Evolutionary conservation across 2,329 filamentous ascomycete species (phyloP).

Genomic region (Ascochyta fabae): DNA sequence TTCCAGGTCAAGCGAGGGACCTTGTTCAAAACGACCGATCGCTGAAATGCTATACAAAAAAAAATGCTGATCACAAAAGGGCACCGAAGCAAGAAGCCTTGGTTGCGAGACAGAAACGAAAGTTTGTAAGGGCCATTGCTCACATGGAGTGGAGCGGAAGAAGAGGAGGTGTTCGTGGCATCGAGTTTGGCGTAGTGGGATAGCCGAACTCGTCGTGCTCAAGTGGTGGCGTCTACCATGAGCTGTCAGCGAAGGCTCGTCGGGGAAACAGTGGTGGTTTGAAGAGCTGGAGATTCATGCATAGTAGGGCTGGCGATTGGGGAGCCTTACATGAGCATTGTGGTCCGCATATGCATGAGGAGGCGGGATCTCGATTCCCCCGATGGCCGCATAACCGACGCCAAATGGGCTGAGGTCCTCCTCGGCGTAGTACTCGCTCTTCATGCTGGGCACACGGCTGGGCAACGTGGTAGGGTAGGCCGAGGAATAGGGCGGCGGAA

Average conservation of each 20-base stretch:
- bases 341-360: constrained; percentile 70
- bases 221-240: constrained; percentile 73
- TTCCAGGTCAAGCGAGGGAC: constrained; percentile 43
- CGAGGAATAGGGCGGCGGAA: constrained; percentile 57
- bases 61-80: constrained; percentile 32
- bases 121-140: constrained; percentile 3
- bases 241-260: constrained; percentile 47
- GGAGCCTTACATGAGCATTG: constrained; percentile 76
- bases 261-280: constrained; percentile 29
- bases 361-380: constrained; percentile 67
- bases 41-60: constrained; percentile 48
- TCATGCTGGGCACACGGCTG: constrained; percentile 66
- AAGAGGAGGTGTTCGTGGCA: constrained; percentile 70
- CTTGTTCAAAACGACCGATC: constrained; percentile 37
- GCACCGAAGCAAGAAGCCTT: constrained; percentile 27
- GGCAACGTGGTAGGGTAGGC: constrained; percentile 65
- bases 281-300: constrained; percentile 41
- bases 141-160: constrained; percentile 38
- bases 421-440: constrained; percentile 67
- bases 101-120: constrained; percentile 17
- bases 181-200: constrained; percentile 74
- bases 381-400: constrained; percentile 70
- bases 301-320: constrained; percentile 48
- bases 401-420: constrained; percentile 70
- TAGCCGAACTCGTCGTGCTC: constrained; percentile 64